Base-by-base conservation (phyloP, 2,329 filamentous ascomycete species). In the Phoma sp. region DNA sequence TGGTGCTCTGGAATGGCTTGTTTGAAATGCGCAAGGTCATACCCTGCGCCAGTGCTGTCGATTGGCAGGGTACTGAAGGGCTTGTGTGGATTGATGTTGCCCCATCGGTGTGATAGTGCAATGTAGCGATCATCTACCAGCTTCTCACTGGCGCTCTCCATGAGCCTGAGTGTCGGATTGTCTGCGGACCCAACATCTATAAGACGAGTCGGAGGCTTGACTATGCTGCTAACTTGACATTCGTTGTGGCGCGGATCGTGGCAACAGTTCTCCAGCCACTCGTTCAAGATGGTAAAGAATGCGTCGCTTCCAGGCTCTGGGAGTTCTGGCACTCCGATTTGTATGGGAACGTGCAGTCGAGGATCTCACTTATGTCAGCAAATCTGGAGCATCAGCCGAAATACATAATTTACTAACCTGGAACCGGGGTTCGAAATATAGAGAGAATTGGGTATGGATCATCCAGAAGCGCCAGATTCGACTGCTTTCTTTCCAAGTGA, bases 121-220 rank as follows among this genome's bases (percentile, higher is more conserved):
- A 41, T 41, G 10, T n/a, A 41, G 5, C 9, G 4, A 2, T 4
- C 6, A 10, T 8, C 30, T 8, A 27, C 5, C 8, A 27, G 25
- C 6, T 2, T 8, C 3, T 41, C 38, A n/a, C 4, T 4, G 3
- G 4, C 11, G 6, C 4, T 41, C 23, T 41, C 38, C 9, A 11
- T 4, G 7, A 41, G 25, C 5, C 14, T 7, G 2, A 41, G 10
- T 10, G 1, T 10, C 4, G 7, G 2, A 2, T 29, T 10, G 8
- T 25, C 25, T 7, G 1, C 6, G 4, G 24, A 8, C 2, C 39
- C 39, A 7, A 41, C 39, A 18, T 41, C 39, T 2, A 41, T 27
- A 3, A 41, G 14, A 47, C 22, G 2, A 8, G 33, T 62, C 2
- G 58, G 58, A 10, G 25, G 25, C 25, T 27, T 27, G 25, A 56